Conservation (phyloP, 176 grass and related monocot species). For the Aegilops tauschii region DNA sequence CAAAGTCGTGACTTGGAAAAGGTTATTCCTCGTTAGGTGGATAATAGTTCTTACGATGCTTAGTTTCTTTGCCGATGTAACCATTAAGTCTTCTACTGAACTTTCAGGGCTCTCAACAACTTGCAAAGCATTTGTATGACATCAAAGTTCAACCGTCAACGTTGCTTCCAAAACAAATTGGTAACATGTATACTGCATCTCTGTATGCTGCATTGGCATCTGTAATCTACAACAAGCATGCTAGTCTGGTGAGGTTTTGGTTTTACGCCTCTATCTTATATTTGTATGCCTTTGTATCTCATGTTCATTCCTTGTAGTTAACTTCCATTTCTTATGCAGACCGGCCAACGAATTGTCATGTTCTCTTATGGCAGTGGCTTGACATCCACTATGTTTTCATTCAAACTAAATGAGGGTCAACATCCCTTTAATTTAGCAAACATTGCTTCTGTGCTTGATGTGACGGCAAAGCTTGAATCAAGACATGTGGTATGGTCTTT, state of each 20-base stretch:
- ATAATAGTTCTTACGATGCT: conserved; percentile 26
- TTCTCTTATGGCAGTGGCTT: conserved; percentile 99
- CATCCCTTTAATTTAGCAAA: conserved; percentile 75
- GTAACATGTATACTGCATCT: conserved; percentile 91
- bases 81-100: not conserved
- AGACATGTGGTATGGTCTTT: conserved; percentile 68
- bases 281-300: conserved; percentile 8
- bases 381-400: conserved; percentile 81
- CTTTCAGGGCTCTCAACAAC: conserved; percentile 87
- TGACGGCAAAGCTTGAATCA: conserved; percentile 68
- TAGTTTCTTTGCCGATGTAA: conserved; percentile 30
- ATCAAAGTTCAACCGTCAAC: conserved; percentile 77
- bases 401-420: conserved; percentile 64
- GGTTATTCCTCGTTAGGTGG: conserved; percentile 22
- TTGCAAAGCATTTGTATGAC: conserved; percentile 79
- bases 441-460: conserved; percentile 75
- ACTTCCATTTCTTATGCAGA: conserved; percentile 45
- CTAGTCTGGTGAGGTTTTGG: conserved; percentile 48
- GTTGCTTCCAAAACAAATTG: conserved; percentile 76
- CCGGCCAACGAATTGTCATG: conserved; percentile 81
- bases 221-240: conserved; percentile 65
- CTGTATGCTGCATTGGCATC: conserved; percentile 78
- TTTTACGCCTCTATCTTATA: conserved; percentile 1
- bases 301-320: not conserved
- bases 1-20: conserved; percentile 81